Evolutionary conservation across 495 filamentous ascomycete species (phyloP).

Genomic region (Podospora appendiculata): DNA sequence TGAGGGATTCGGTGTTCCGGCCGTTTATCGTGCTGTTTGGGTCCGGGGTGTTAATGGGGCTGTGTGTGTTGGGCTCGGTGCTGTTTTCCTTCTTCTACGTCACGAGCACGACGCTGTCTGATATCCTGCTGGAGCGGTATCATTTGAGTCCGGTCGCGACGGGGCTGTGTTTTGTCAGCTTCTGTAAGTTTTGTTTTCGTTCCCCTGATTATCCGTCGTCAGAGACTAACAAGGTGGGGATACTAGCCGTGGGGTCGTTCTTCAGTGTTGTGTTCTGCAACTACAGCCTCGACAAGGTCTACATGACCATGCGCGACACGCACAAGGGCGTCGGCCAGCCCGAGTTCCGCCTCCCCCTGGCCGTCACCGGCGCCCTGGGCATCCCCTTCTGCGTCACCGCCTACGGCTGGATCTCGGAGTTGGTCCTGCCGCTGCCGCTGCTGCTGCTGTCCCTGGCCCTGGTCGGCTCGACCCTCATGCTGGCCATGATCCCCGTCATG

Average conservation of each 20-base stretch:
- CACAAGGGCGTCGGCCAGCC: conserved; percentile 31
- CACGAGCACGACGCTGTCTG: conserved; percentile 43
- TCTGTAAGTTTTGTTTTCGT: conserved; percentile 34
- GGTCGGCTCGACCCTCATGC: conserved; percentile 31
- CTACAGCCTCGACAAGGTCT: conserved; percentile 41
- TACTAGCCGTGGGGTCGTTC: conserved; percentile 41
- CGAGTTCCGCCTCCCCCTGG: conserved; percentile 45
- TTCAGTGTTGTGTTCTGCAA: conserved; percentile 41
- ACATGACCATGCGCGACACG: conserved; percentile 34
- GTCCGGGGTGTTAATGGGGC: conserved; percentile 38
- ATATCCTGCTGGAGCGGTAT: conserved; percentile 41
- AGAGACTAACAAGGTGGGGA: background rate
- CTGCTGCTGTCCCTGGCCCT: conserved; percentile 37
- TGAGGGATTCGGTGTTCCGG: conserved; percentile 36
- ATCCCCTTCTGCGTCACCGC: conserved; percentile 34
- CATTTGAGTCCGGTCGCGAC: conserved; percentile 34
- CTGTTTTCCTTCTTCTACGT: conserved; percentile 49
- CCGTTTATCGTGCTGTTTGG: conserved; percentile 40
- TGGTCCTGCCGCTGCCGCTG: conserved; percentile 26
- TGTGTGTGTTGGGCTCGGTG: conserved; percentile 43
- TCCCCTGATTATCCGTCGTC: background rate
- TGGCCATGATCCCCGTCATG: conserved; percentile 41
- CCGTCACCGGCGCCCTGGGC: conserved; percentile 32
- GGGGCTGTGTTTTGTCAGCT: conserved; percentile 40
- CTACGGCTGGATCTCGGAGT: conserved; percentile 43